These are phyloP conservation scores for Cryptococcus sp. DNA, from an alignment of 1,284 basidiomycete genomes.

Conservation along the genomic window DNA sequence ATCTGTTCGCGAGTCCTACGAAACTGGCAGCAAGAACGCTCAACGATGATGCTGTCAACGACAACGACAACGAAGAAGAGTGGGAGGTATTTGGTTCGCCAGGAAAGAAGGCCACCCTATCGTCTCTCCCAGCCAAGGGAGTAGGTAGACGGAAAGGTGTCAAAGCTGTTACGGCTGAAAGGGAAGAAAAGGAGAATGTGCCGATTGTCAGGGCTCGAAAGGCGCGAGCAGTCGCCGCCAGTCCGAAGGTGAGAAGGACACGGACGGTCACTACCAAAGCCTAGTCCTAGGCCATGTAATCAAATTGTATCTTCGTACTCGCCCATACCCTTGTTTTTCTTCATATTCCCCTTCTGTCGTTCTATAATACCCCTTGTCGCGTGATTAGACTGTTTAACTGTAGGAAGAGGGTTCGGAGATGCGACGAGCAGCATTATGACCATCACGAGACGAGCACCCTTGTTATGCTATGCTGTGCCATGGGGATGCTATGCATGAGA, in stretches of 20 bases:
- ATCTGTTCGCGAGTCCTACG: conserved; percentile 26
- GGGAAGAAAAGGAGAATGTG: conserved; percentile 9
- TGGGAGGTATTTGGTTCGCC: conserved; percentile 10
- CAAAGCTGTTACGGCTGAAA: not conserved
- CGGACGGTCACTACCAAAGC: not conserved
- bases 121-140: not conserved
- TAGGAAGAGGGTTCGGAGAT: too few species aligned
- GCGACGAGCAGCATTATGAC: too few species aligned
- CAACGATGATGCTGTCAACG: conserved; percentile 3
- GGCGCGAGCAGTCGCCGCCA: not conserved
- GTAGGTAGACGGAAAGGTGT: not conserved
- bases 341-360: too few species aligned
- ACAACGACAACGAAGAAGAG: conserved; percentile 9
- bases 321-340: too few species aligned
- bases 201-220: not conserved
- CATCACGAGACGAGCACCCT: too few species aligned
- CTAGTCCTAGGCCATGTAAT: too few species aligned
- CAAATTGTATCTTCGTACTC: too few species aligned
- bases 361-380: too few species aligned
- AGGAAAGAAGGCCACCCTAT: not conserved
- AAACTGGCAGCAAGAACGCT: not conserved
- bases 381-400: too few species aligned
- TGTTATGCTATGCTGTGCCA: too few species aligned
- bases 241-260: conserved; percentile 10
- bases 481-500: too few species aligned